Evolutionary conservation across 179 eudicot species (phyloP), one percentile per base, ranked within the genome.

Genomic region (Spergularia azorica): DNA sequence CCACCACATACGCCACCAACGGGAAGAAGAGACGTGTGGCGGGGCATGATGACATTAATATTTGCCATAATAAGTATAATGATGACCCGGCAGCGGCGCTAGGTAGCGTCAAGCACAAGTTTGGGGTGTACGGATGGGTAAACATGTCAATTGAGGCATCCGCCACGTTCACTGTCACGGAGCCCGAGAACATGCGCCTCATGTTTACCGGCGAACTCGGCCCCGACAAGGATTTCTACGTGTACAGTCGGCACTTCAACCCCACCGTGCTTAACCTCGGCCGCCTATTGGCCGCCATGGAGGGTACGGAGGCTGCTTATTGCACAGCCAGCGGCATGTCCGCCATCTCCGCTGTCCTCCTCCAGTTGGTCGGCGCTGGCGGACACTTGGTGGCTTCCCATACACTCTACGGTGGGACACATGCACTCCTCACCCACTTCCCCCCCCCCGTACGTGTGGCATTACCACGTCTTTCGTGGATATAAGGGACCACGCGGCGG

Each of bases 81-180:
- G 90, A 78, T n/a, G 97, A 94, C 50, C 99, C 98, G 0, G 89
- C 74, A 38, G 91, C 85, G 0, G 87, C 96, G 2, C 79, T 96
- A 6, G 96, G 93, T 9, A 81, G 73, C 58, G 86, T 82, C 3
- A 94, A 96, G 59, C 99, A 94, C 79, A 96, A 96, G 79, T 94
- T 96, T 73, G 97, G 99, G 14, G 98, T 91, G 78, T 98, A 96
- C 82, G 99, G 99, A 18, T 98, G 99, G 32, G 98, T 96, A 0
- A 96, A 96, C 91, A 96, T 96, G 99, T 96, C 99, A 0, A 89
- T 96, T 70, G 98, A 96, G 84, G 97, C 98, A 6, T 96, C 98
- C 18, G 97, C 97, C 63, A 96, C 99, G n/a, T 96, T 96, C 83
- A 96, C 98, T 38, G 96, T 96, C 20, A 96, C 90, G 98, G 98